Conservation (phyloP, 441 rosid genomes). For the Viola pubescens region DNA sequence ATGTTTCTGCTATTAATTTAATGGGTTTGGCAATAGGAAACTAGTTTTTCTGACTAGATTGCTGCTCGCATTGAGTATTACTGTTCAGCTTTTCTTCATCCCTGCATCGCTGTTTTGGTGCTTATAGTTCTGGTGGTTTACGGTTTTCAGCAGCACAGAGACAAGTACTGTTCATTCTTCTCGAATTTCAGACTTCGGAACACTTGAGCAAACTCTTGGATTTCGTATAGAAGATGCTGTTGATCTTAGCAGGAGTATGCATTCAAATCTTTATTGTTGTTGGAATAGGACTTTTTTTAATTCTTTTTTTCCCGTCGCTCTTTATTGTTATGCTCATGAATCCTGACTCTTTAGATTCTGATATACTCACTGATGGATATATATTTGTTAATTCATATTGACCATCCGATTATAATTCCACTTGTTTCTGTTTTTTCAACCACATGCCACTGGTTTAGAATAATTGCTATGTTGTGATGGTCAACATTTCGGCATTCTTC, state of each 20-base stretch:
- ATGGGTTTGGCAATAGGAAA: neutral
- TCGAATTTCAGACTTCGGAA: conserved; percentile 39
- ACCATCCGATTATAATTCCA: neutral
- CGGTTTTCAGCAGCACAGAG: conserved; percentile 43
- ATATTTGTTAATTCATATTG: no score
- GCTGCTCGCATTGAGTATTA: neutral
- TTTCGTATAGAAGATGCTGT: conserved; percentile 45
- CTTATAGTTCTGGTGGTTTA: conserved; percentile 16
- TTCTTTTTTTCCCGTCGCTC: neutral
- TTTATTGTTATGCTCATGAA: neutral
- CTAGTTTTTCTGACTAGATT: neutral
- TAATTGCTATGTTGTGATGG: neutral
- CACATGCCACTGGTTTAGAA: no score
- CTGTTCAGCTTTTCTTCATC: neutral
- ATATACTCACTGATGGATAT: no score
- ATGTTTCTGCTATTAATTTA: neutral
- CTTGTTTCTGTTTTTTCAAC: neutral
- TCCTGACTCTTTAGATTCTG: no score
- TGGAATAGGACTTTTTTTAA: conserved; percentile 6
- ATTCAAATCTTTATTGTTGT: conserved; percentile 6
- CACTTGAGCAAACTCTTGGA: conserved; percentile 48
- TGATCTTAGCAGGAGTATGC: conserved; percentile 48
- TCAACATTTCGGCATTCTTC: neutral
- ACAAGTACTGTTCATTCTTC: conserved; percentile 31
- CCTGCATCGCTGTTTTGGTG: neutral